Base-by-base conservation (phyloP, 495 filamentous ascomycete genomes). In the Penicillium bialowiezense region DNA sequence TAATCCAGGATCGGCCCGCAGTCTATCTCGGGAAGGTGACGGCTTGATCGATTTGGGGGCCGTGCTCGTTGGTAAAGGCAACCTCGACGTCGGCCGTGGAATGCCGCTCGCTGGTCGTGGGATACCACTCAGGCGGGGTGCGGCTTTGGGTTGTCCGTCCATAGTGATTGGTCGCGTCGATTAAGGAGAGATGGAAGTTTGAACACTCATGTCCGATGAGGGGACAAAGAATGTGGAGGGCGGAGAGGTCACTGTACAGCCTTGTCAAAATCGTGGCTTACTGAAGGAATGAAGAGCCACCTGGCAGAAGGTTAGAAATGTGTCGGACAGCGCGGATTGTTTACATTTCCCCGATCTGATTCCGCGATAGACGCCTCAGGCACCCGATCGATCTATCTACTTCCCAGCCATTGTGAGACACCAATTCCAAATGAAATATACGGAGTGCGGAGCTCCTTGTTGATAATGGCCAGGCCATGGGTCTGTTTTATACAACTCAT, bases 21-120 rank as follows among this genome's bases (percentile, higher is more conserved):
- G 54, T 51, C 63, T 64, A 24, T 76, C 73, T 50, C 71, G 63
- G 15, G 73, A 76, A 7, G 73, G 73, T 3, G 73, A 74, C n/a
- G 71, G 65, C 47, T 59, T 68, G 45, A 73, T 54, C 9, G 71
- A 61, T 52, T 60, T 67, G 10, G 65, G 56, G 33, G 54, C 51
- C 17, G 64, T 64, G 10, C 63, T 56, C 18, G 67, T 73, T 6
- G 73, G 73, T 41, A 76, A 48, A 8, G 73, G 73, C 31, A 76
- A 48, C 64, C 70, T 61, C 7, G 73, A 76, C 19, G 61, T 55
- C 34, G 61, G 58, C 21, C 73, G 71, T 35, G 73, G 73, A 43
- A 74, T 73, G 19, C 71, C 67, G 41, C 69, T 72, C 12, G 68
- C n/a, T 7, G 55, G 58, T 12, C 73, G 71, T 33, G 73, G 73